Base-by-base conservation (phyloP, 345 rosid genomes). In the Viola odorata region DNA sequence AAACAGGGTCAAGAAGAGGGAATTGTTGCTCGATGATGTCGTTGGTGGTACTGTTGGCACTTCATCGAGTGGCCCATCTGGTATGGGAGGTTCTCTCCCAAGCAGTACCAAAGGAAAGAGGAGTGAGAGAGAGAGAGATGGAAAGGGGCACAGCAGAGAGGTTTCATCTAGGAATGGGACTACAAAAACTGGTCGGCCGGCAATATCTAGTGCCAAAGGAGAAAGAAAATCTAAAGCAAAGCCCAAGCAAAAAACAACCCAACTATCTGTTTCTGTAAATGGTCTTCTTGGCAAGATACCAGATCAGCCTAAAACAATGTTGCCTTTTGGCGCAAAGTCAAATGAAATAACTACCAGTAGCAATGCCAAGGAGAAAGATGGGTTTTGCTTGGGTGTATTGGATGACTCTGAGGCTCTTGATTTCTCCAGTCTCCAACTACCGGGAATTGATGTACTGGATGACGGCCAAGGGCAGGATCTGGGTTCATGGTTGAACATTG, bases 61-160 rank as follows among this genome's bases (percentile, higher is more conserved):
- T 50, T 66, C 83, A 47, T 71, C 83, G 41, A 64, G 57, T 77
- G 60, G 64, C 47, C 74, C 80, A 23, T 71, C 84, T 16, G 84
- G 74, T 61, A 67, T 75, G 41, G 95, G 87, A 65, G 73, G 73
- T 72, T 72, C 89, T 76, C 76, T 90, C 36, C 70, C 82, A 76
- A 82, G 84, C 85, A 86, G 82, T 73, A 76, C 86, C 32, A 94
- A 91, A 71, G 96, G 99, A 69, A 94, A 84, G 78, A 85, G 99
- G 74, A 94, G 97, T 65, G 97, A 94, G 70, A 85, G 99, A 75
- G 97, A 90, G 63, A 88, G 97, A 77, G 97, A 94, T 50, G 96
- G 96, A 55, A 94, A 85, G 72, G 95, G 84, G 70, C 95, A 84
- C 42, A 76, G 69, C 73, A 82, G 88, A 67, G 91, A 79, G 74